phyloP scores from a whole-genome alignment of 2,329 filamentous ascomycete genomes.

The Pseudogymnoascus sp. region DNA sequence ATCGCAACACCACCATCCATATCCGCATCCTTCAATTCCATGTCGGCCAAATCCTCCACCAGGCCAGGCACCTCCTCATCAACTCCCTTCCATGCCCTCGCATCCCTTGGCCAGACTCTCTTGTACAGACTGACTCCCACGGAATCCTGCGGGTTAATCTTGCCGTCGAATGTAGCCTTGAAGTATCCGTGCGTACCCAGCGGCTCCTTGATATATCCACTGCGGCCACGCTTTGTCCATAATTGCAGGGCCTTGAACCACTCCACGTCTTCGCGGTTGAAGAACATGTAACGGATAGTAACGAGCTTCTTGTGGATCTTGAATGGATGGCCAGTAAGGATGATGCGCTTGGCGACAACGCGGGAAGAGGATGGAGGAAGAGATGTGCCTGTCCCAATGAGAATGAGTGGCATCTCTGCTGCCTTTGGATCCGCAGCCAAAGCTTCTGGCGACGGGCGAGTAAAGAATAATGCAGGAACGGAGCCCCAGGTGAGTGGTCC shows the following conservation, averaged over 20 bases:
- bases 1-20: conserved; percentile 3
- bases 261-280: conserved; percentile 86
- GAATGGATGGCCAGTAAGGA: conserved; percentile 91
- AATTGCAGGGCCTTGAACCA: conserved; percentile 97
- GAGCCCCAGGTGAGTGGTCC: conserved; percentile 89
- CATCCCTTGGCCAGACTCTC: conserved; percentile 69
- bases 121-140: conserved; percentile 87
- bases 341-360: conserved; percentile 86
- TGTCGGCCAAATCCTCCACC: conserved; percentile 24
- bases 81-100: conserved; percentile 32
- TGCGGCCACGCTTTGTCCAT: conserved; percentile 84
- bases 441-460: conserved; percentile 41
- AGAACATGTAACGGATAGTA: conserved; percentile 99
- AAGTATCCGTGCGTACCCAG: conserved; percentile 98
- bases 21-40: conserved; percentile 18
- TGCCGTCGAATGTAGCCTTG: conserved; percentile 95
- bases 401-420: conserved; percentile 46
- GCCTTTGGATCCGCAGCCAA: conserved; percentile 37
- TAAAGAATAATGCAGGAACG: conserved; percentile 84
- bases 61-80: conserved; percentile 17
- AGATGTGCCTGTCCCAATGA: conserved; percentile 81
- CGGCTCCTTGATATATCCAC: conserved; percentile 86
- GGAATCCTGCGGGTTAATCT: conserved; percentile 91
- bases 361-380: conserved; percentile 67
- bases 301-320: conserved; percentile 98